Base-by-base conservation (phyloP, 169 alveolate species). In the Cytauxzoon felis region DNA sequence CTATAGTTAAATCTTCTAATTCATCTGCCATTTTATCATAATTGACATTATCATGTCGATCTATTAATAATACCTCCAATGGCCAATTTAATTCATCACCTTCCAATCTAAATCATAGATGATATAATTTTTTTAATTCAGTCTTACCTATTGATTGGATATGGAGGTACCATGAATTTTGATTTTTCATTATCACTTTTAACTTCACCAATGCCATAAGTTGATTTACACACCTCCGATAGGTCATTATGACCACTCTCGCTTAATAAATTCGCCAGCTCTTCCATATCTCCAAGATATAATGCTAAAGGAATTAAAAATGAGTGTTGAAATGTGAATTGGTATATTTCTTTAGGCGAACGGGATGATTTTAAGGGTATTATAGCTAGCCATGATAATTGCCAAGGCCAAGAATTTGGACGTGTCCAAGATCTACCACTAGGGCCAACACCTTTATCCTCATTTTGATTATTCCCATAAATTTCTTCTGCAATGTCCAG, bases 61-160 rank as follows among this genome's bases (percentile, higher is more conserved):
- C 24, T 19, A 56, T 2, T 62, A 70, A 70, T 33, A 57, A 30
- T 42, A 70, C 40, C 33, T 34, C 48, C 36, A 62, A 70, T 18
- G 62, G 41, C 81, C 81, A 70, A 26, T 70, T 70, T 24, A 42
- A 21, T 38, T 57, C 49, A 5, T 47, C 75, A 2, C 67, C 81
- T 13, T 51, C 56, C 45, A 24, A 8, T 21, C 84, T 34, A 78
- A 36, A 43, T 50, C n/a, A 45, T 61, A 30, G 26, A 23, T 65
- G 68, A 29, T 75, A 75, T 36, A 62, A 75, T 42, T 62, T 71
- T 38, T 60, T 61, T 11, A 73, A 59, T 13, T 73, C 69, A 54
- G n/a, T 73, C 61, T 18, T 71, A 65, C 88, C 78, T 67, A 23
- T 54, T 54, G 9, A 80, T 68, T 29, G 80, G 78, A n/a, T 59